These are phyloP conservation scores for Fusarium nanum DNA, from an alignment of 2,329 filamentous ascomycete species.

Conservation along the genomic window DNA sequence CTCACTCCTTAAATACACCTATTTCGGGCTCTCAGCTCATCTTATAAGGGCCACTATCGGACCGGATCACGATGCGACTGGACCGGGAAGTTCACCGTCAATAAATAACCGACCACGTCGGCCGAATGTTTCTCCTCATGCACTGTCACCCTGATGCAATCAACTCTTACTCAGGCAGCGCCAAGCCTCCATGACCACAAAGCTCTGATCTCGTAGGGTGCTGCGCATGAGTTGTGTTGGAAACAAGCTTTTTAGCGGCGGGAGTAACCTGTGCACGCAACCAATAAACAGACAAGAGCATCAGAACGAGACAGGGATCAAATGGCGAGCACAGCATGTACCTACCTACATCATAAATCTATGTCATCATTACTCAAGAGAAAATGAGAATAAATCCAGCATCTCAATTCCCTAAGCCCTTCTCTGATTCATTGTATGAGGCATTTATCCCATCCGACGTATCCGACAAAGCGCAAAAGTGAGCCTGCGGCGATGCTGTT, in stretches of 20 bases:
- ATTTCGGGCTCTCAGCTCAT: too few relatives aligned
- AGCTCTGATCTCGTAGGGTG: neutral
- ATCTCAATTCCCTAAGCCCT: neutral
- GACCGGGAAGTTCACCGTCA: too few relatives aligned
- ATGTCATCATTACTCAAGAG: neutral
- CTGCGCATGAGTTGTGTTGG: neutral
- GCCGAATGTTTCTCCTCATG: too few relatives aligned
- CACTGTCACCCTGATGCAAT: too few relatives aligned
- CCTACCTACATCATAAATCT: neutral
- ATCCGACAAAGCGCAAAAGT: neutral
- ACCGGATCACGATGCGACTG: too few relatives aligned
- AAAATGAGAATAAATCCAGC: neutral
- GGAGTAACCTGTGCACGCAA: neutral
- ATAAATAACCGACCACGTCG: too few relatives aligned
- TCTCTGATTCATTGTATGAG: neutral
- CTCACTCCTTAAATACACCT: too few relatives aligned
- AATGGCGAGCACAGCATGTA: neutral
- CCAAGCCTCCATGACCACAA: neutral
- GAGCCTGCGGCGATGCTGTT: constrained; percentile 13
- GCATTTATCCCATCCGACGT: constrained; percentile 13
- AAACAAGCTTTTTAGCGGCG: constrained; percentile 38
- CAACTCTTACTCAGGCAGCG: too few relatives aligned
- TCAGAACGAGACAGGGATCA: neutral
- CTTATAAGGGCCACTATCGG: too few relatives aligned
- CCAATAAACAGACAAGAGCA: neutral